Base-by-base conservation (phyloP, 345 rosid genomes). In the Cochlearia excelsa region DNA sequence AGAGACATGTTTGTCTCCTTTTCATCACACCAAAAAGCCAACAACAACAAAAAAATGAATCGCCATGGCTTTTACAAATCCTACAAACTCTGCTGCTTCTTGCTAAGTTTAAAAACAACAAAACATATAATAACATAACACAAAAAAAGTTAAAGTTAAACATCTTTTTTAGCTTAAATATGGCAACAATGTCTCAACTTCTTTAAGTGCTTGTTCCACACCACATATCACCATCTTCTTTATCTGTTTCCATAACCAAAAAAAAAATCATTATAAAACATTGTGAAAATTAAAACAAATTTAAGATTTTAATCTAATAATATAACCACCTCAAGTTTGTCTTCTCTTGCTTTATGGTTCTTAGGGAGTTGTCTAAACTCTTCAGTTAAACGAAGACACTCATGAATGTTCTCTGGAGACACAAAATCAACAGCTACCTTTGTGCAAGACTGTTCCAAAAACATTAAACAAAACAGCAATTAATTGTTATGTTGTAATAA, bases 391-490 rank as follows among this genome's bases (percentile, higher is more conserved):
- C 85, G 87, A 27, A 93, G 80, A 73, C 99, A 93, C 66, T 87
- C 86, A 0, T 67, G 26, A 6, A 89, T 69, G 46, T 85, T 93
- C 77, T 89, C 99, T 0, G 99, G 96, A 5, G 99, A 93, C 9
- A 93, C 95, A 33, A 93, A 93, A 64, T 93, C 99, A 48, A 73
- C 84, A 2, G 97, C 99, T 11, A 89, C 95, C 78, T 93, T 93
- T 26, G 99, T 87, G 68, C 99, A 87, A 0, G 99, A 89, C 99
- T 93, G 80, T 53, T 51, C 2, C 67, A 58, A 37, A 16, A 27
- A 0, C 46, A 37, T 8, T 5, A 33, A 33, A 37, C 40, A 37
- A 37, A 46, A 2, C 4, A 6, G 11, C 8, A 2, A 5, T 6
- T n/a, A 37, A 16, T 4, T 31, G 41, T 46, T 56, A 61, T 1